phyloP scores from a whole-genome alignment of 495 filamentous ascomycete genomes.

The Hypoxylon crocopeplum region DNA sequence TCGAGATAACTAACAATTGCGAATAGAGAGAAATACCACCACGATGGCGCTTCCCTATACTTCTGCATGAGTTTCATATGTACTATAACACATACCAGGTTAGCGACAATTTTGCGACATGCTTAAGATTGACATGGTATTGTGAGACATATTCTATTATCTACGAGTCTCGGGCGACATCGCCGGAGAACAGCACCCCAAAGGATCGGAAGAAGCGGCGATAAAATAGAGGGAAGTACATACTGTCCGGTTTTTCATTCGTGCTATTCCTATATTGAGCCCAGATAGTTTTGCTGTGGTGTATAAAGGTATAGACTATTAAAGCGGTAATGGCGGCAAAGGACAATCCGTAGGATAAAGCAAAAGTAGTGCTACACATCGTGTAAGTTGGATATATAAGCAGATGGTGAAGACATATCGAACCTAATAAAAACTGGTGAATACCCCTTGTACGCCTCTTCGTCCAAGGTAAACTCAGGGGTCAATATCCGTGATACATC shows the following conservation, averaged over 20 bases:
- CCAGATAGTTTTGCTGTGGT: slow-evolving; percentile 70
- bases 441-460: slow-evolving; percentile 63
- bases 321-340: slow-evolving; percentile 74
- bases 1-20: slow-evolving; percentile 42
- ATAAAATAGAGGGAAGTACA: background rate
- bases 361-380: slow-evolving; percentile 60
- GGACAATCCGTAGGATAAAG: slow-evolving; percentile 70
- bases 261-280: slow-evolving; percentile 65
- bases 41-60: slow-evolving; percentile 64
- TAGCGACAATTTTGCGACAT: slow-evolving; percentile 12
- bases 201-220: no score
- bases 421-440: slow-evolving; percentile 68
- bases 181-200: no score
- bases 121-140: background rate
- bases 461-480: slow-evolving; percentile 57
- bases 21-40: slow-evolving; percentile 63
- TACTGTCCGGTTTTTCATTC: slow-evolving; percentile 60
- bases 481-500: slow-evolving; percentile 62
- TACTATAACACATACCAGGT: slow-evolving; percentile 37
- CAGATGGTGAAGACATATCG: background rate
- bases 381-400: slow-evolving; percentile 20
- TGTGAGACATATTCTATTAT: no score
- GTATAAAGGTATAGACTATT: slow-evolving; percentile 68
- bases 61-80: slow-evolving; percentile 67
- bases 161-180: no score